Conservation (phyloP, 2,329 filamentous ascomycete species). For the Xenoacremonium recifei region DNA sequence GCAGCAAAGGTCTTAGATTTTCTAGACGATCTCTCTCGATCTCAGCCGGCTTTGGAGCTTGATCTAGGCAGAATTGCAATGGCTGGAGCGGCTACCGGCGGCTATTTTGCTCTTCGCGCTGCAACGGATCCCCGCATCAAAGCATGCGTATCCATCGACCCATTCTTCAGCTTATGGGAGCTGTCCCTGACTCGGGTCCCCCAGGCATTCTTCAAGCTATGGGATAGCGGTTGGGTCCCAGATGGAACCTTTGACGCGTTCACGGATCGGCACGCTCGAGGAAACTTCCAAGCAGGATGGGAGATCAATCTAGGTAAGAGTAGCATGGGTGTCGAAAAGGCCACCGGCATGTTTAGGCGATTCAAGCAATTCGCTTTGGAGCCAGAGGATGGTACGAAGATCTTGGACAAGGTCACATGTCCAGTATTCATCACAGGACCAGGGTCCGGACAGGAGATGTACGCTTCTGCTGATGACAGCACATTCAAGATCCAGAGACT, state of each 20-base stretch:
- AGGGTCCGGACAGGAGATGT: slow-evolving; percentile 16
- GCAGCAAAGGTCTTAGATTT: slow-evolving; percentile 30
- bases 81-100: slow-evolving; percentile 40
- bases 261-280: slow-evolving; percentile 12
- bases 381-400: slow-evolving; percentile 10
- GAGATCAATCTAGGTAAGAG: slow-evolving; percentile 24
- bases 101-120: slow-evolving; percentile 44
- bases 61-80: slow-evolving; percentile 37
- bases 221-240: slow-evolving; percentile 25
- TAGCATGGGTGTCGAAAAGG: slow-evolving; percentile 24
- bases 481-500: slow-evolving; percentile 8
- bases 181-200: slow-evolving; percentile 25
- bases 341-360: slow-evolving; percentile 23
- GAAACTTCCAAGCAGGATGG: slow-evolving; percentile 29
- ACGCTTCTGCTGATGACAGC: slow-evolving; percentile 15
- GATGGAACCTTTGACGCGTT: slow-evolving; percentile 26
- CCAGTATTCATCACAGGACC: slow-evolving; percentile 29
- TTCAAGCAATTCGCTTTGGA: slow-evolving; percentile 18
- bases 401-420: slow-evolving; percentile 22
- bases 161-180: slow-evolving; percentile 23
- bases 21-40: slow-evolving; percentile 14
- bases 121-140: slow-evolving; percentile 40
- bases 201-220: slow-evolving; percentile 3
- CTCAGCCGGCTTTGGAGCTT: slow-evolving; percentile 25
- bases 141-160: slow-evolving; percentile 38